A percentile compares a stretch with the other conserved stretches of the same genome.
Evolutionary conservation across 371 early-diverging fungal species (phyloP).

Genomic region (Scutellospora calospora): DNA sequence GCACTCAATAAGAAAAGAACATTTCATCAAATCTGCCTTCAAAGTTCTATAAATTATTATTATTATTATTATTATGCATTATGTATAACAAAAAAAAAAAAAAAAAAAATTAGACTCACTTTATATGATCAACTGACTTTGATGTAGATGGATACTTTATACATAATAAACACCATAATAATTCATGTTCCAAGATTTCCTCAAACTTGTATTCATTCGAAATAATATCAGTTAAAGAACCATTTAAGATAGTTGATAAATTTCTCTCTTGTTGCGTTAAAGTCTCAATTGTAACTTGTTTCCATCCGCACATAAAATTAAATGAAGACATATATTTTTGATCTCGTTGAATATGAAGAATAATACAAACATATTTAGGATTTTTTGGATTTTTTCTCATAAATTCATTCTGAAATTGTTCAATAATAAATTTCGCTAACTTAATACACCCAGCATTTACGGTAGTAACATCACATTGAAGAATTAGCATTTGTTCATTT

Average conservation of each 20-base stretch:
- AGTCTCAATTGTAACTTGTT: conserved; percentile 43
- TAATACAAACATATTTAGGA: conserved; percentile 37
- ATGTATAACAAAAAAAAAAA: not conserved
- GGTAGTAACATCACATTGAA: conserved; percentile 44
- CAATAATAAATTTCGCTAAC: conserved; percentile 44
- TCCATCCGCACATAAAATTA: conserved; percentile 46
- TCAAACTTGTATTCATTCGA: conserved; percentile 43
- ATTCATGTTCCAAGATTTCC: conserved; percentile 42
- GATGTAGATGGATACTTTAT: conserved; percentile 40
- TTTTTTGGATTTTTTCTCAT: not conserved
- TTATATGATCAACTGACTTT: conserved; percentile 27
- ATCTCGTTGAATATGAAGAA: conserved; percentile 43
- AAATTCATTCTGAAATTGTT: conserved; percentile 42
- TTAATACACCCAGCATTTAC: conserved; percentile 43
- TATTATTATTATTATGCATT: no score
- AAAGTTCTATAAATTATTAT: no score
- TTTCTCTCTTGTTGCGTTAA: conserved; percentile 6
- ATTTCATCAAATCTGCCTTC: no score
- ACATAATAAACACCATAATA: conserved; percentile 44
- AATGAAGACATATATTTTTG: conserved; percentile 4
- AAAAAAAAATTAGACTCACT: not conserved
- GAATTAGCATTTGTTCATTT: conserved; percentile 15
- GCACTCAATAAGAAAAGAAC: conserved; percentile 2
- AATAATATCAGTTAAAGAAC: conserved; percentile 23
- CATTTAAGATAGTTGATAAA: conserved; percentile 33